Conservation (phyloP, 345 rosid genomes). For the Salix brachista region DNA sequence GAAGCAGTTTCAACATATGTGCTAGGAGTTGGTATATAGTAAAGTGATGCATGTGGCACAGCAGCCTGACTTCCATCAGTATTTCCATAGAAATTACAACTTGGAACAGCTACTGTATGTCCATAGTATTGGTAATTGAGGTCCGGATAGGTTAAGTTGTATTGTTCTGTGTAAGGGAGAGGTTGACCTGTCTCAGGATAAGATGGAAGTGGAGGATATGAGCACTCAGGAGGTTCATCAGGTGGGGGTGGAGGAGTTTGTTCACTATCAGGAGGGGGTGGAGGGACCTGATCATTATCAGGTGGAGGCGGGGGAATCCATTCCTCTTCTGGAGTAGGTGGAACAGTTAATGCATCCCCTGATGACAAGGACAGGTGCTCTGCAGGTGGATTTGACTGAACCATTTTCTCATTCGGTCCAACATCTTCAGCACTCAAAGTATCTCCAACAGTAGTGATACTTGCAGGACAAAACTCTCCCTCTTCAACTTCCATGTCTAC, state of each 20-base stretch:
- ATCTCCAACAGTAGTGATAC: conserved; percentile 17
- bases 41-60: conserved; percentile 47
- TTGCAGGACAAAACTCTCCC: conserved; percentile 22
- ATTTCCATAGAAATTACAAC: conserved; percentile 54
- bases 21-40: conserved; percentile 53
- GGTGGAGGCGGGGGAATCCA: conserved; percentile 96
- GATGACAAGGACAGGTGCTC: conserved; percentile 23
- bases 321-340: conserved; percentile 71
- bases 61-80: conserved; percentile 63
- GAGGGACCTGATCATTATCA: conserved; percentile 72
- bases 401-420: conserved; percentile 28
- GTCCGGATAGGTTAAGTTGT: conserved; percentile 47
- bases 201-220: conserved; percentile 44
- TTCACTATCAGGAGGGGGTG: conserved; percentile 72
- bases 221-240: conserved; percentile 57
- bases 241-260: conserved; percentile 49
- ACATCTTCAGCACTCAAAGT: conserved; percentile 22
- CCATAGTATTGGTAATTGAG: conserved; percentile 54
- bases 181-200: conserved; percentile 46
- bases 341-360: conserved; percentile 36
- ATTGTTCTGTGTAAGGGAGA: conserved; percentile 45
- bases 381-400: conserved; percentile 31
- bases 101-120: conserved; percentile 34
- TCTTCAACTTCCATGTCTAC: conserved; percentile 98
- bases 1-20: conserved; percentile 51